A percentile compares a stretch with the other conserved stretches of the same genome.
phyloP scores from a whole-genome alignment of 306 rosid genomes.

The Glycyrrhiza uralensis region DNA sequence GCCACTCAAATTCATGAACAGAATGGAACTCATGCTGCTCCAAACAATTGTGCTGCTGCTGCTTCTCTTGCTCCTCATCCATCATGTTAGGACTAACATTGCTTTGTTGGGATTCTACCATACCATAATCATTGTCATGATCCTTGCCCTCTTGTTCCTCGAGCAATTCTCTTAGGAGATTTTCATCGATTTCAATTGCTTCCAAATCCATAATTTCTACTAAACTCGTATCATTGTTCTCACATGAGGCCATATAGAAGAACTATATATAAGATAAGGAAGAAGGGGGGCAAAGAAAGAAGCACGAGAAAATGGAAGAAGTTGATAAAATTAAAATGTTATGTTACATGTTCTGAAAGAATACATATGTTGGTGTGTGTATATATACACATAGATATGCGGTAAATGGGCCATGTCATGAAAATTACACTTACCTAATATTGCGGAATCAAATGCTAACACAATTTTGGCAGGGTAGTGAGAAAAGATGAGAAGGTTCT shows the following conservation, averaged over 20 bases:
- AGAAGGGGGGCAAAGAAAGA: neutral
- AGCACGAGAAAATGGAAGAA: neutral
- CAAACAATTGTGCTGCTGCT: neutral
- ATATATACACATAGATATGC: constrained; percentile 22
- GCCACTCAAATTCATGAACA: constrained; percentile 36
- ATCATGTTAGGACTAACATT: neutral
- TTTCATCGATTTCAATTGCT: constrained; percentile 54
- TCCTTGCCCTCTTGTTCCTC: constrained; percentile 39
- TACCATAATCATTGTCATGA: neutral
- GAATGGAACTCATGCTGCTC: constrained; percentile 8
- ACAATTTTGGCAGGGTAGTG: constrained; percentile 17
- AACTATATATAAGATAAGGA: neutral
- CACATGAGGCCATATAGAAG: constrained; percentile 42
- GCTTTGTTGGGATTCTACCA: neutral
- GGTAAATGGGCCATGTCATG: constrained; percentile 31
- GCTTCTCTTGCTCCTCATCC: neutral
- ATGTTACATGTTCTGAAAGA: neutral
- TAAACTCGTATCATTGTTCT: constrained; percentile 20
- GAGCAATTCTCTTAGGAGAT: constrained; percentile 54
- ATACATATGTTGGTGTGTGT: neutral
- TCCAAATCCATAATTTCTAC: constrained; percentile 54
- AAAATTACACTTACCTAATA: constrained; percentile 49
- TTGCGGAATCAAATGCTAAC: constrained; percentile 33
- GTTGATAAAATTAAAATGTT: constrained; percentile 20
- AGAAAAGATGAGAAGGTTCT: constrained; percentile 26